Evolutionary conservation across 768 basidiomycete species (phyloP).

Genomic region (Filobasidium wieringae): DNA sequence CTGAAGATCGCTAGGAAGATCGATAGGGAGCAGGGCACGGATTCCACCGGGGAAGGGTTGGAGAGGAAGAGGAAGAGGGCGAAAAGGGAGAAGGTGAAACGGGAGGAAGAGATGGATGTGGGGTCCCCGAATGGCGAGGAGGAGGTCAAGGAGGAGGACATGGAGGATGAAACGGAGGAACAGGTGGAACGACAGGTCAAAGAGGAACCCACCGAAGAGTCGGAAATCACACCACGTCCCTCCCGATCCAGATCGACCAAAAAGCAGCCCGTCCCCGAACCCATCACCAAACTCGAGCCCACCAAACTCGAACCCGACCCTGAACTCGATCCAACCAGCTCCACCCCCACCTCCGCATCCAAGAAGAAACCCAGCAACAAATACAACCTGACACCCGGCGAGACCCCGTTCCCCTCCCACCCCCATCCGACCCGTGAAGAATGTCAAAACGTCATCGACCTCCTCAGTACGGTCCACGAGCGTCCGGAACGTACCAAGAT

Average conservation of each 20-base stretch:
- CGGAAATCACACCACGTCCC: background rate
- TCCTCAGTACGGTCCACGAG: constrained; percentile 22
- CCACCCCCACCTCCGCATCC: background rate
- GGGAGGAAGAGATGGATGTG: no score
- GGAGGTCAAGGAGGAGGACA: background rate
- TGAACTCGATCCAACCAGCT: background rate
- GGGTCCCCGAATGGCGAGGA: background rate
- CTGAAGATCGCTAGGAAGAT: no score
- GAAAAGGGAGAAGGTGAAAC: no score
- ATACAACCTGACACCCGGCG: constrained; percentile 11
- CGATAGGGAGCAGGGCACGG: no score
- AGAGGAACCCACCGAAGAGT: background rate
- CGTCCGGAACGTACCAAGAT: background rate
- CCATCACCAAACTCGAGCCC: background rate
- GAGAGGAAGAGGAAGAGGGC: background rate
- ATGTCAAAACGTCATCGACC: constrained; percentile 21
- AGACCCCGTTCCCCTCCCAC: constrained; percentile 25
- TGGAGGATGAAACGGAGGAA: background rate
- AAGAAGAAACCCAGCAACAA: background rate
- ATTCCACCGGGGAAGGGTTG: no score
- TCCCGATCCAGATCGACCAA: background rate
- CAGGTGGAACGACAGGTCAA: background rate
- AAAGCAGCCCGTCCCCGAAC: no score
- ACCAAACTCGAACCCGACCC: background rate
- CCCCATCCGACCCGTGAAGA: constrained; percentile 23